Percentiles rank a stretch among this genome's conserved stretches.
These are phyloP conservation scores for Dicorynia guianensis DNA, from an alignment of 306 rosid genomes.

Conservation along the genomic window DNA sequence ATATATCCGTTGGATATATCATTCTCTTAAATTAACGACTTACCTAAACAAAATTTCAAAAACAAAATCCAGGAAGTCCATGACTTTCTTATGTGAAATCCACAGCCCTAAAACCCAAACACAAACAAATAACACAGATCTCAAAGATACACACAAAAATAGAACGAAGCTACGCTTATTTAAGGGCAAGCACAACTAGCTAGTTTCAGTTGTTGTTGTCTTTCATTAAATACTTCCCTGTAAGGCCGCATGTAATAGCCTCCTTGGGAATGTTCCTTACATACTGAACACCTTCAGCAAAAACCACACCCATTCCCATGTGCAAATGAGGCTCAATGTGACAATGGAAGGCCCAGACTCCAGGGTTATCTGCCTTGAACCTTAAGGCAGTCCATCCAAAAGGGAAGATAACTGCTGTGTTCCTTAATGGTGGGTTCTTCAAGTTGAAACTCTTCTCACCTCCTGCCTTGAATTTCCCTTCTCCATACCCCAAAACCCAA, in stretches of 20 bases:
- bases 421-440: conserved; percentile 73
- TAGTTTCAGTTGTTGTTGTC: conserved; percentile 29
- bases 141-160: background rate
- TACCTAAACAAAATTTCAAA: too few species aligned
- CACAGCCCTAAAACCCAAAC: too few species aligned
- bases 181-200: background rate
- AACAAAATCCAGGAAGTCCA: too few species aligned
- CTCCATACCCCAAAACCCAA: conserved; percentile 90
- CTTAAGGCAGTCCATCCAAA: conserved; percentile 86
- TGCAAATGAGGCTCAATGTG: conserved; percentile 92
- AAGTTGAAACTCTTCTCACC: conserved; percentile 60
- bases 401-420: conserved; percentile 72
- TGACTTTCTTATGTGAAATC: too few species aligned
- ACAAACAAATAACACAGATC: background rate
- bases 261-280: conserved; percentile 48
- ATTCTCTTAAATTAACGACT: too few species aligned
- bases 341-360: conserved; percentile 93
- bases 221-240: conserved; percentile 28
- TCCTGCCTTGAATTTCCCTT: conserved; percentile 57
- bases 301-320: conserved; percentile 92
- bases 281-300: conserved; percentile 60
- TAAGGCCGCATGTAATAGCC: conserved; percentile 69
- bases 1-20: too few species aligned
- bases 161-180: background rate
- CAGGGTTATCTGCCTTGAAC: conserved; percentile 82